Conservation (phyloP, 768 basidiomycete genomes). For the Calocybe gangraenosa region DNA sequence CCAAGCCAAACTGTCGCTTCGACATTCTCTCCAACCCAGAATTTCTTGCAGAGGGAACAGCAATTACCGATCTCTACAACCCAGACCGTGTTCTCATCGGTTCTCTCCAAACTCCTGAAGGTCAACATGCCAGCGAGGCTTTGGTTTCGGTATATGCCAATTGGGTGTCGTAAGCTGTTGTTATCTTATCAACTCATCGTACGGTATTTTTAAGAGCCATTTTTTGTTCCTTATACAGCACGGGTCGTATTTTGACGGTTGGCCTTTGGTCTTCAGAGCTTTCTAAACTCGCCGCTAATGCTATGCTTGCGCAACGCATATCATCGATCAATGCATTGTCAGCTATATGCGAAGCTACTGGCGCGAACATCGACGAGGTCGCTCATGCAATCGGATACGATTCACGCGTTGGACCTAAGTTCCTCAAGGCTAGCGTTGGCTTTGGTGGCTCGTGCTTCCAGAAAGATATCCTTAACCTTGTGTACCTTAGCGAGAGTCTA, state of each 20-base stretch:
- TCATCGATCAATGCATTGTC: conserved; percentile 97
- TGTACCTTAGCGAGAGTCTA: conserved; percentile 91
- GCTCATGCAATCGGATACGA: conserved; percentile 92
- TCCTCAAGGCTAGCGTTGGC: conserved; percentile 92
- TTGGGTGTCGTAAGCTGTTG: conserved; percentile 83
- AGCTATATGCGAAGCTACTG: conserved; percentile 98
- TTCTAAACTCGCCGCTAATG: conserved; percentile 97
- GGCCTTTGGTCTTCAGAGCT: conserved; percentile 99
- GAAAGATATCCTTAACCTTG: conserved; percentile 98
- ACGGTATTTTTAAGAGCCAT: not conserved
- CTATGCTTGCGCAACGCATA: conserved; percentile 99
- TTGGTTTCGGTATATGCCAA: conserved; percentile 85
- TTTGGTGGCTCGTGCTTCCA: conserved; percentile 99
- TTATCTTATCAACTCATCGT: not conserved
- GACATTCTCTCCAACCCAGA: conserved; percentile 99
- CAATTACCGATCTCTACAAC: conserved; percentile 79
- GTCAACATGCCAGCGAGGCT: conserved; percentile 72
- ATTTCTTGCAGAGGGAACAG: conserved; percentile 98
- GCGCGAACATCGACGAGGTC: conserved; percentile 98
- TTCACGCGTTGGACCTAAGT: conserved; percentile 89
- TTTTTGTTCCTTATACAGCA: conserved; percentile 30
- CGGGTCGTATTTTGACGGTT: conserved; percentile 82
- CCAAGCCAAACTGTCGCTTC: conserved; percentile 84
- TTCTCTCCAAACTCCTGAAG: conserved; percentile 86
- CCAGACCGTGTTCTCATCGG: conserved; percentile 98